Evolutionary conservation across 2,329 filamentous ascomycete species (phyloP).

Genomic region (Ophiostoma fasciatum): DNA sequence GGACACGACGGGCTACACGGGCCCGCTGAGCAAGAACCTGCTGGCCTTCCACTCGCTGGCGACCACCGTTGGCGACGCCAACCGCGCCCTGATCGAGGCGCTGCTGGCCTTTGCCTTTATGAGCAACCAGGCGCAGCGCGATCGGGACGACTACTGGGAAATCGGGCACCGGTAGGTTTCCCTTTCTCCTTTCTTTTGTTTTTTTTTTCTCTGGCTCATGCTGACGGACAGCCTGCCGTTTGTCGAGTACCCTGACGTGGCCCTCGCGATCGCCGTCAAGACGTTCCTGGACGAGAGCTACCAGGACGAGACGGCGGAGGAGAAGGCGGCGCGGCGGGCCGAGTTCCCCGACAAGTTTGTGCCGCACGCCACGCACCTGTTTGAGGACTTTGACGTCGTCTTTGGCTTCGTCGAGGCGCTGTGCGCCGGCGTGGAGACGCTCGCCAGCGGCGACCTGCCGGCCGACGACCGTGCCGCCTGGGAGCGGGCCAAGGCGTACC

Average conservation of each 20-base stretch:
- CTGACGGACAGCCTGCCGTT: conserved; percentile 11
- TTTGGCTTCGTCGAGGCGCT: conserved; percentile 44
- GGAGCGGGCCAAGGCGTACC: conserved; percentile 39
- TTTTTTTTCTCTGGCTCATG: not conserved
- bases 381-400: conserved; percentile 43
- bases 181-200: conserved; percentile 3
- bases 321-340: conserved; percentile 25
- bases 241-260: conserved; percentile 48
- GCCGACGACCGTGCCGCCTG: conserved; percentile 34
- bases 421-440: conserved; percentile 38
- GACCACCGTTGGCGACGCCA: conserved; percentile 59
- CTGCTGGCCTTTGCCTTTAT: conserved; percentile 68
- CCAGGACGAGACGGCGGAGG: conserved; percentile 39
- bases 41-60: conserved; percentile 76
- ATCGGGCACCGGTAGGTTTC: conserved; percentile 56
- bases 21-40: conserved; percentile 79
- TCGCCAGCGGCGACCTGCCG: conserved; percentile 33
- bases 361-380: conserved; percentile 42
- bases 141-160: conserved; percentile 49
- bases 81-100: conserved; percentile 75
- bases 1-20: conserved; percentile 78
- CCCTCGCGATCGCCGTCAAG: conserved; percentile 64
- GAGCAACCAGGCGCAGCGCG: conserved; percentile 61
- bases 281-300: conserved; percentile 48
- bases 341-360: conserved; percentile 38